phyloP scores from a whole-genome alignment of 768 basidiomycete genomes.

The Harrya chromipes region DNA sequence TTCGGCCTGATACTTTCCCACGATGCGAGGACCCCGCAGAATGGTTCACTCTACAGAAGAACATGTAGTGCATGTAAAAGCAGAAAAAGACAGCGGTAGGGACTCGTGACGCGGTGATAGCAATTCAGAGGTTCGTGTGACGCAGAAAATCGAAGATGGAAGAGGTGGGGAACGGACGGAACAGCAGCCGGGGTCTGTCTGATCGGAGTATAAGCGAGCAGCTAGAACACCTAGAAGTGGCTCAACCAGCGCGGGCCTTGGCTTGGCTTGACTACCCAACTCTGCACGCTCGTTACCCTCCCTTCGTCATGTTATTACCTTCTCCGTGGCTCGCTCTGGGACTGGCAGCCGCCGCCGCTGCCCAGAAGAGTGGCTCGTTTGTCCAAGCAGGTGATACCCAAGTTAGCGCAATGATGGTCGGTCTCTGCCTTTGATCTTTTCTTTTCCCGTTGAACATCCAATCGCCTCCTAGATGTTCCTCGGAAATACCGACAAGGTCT shows the following conservation, averaged over 20 bases:
- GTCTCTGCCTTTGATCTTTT: conserved; percentile 8
- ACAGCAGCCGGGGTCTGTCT: conserved; percentile 4
- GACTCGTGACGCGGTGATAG: no score
- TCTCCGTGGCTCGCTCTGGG: conserved; percentile 44
- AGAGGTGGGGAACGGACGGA: no score
- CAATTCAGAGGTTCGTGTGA: no score
- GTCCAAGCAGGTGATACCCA: conserved; percentile 32
- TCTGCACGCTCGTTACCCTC: conserved; percentile 13
- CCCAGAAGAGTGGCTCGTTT: conserved; percentile 25
- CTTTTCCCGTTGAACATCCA: background rate
- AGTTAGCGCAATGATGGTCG: conserved; percentile 56
- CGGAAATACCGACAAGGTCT: conserved; percentile 76
- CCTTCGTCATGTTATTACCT: conserved; percentile 27
- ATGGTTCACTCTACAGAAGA: no score
- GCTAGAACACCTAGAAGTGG: no score
- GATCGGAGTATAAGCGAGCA: background rate
- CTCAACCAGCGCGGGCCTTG: background rate
- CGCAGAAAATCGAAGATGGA: no score
- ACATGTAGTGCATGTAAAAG: no score
- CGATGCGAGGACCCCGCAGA: no score
- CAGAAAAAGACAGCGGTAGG: no score
- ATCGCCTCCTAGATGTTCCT: conserved; percentile 61
- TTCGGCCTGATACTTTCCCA: no score
- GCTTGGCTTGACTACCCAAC: background rate
- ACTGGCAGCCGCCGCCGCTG: conserved; percentile 36